These are phyloP conservation scores for Przewalskia tangutica DNA, from an alignment of 257 asterid genomes.

Conservation along the genomic window DNA sequence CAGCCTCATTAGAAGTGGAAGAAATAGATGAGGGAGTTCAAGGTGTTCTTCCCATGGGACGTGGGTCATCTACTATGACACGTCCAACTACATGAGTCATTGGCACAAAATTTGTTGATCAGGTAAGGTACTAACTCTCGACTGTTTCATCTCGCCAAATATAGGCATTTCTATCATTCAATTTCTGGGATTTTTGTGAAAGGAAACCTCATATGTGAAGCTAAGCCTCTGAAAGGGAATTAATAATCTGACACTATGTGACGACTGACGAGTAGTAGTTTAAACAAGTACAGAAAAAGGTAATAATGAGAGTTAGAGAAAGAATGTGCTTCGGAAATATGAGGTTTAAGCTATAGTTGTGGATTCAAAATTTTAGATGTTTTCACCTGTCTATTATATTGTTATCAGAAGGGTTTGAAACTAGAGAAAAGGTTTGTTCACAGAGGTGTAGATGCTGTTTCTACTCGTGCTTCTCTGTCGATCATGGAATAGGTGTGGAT, in stretches of 20 bases:
- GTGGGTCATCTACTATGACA: conserved; percentile 93
- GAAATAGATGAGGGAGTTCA: conserved; percentile 49
- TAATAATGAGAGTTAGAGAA: not conserved
- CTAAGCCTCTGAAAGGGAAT: not conserved
- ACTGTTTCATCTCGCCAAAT: not conserved
- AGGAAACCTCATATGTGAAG: not conserved
- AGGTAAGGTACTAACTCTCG: not conserved
- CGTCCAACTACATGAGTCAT: conserved; percentile 70
- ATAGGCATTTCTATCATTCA: not conserved
- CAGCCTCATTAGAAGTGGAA: conserved; percentile 50
- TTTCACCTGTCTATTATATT: not conserved
- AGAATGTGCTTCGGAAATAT: not conserved
- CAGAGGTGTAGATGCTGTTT: not conserved
- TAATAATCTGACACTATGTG: not conserved
- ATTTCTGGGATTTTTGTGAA: not conserved
- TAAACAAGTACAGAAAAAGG: not conserved
- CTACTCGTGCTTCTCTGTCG: not conserved
- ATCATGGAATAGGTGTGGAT: not conserved
- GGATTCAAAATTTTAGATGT: not conserved
- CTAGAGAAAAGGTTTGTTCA: not conserved
- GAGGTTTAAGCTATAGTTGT: not conserved
- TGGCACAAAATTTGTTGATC: not conserved
- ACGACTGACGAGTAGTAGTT: not conserved
- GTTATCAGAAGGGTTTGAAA: not conserved
- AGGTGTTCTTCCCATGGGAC: conserved; percentile 63